A percentile compares a stretch with the other conserved stretches of the same genome.
These are phyloP conservation scores for Picochlorum sp. DNA, from an alignment of 139 green algal species.

Conservation along the genomic window DNA sequence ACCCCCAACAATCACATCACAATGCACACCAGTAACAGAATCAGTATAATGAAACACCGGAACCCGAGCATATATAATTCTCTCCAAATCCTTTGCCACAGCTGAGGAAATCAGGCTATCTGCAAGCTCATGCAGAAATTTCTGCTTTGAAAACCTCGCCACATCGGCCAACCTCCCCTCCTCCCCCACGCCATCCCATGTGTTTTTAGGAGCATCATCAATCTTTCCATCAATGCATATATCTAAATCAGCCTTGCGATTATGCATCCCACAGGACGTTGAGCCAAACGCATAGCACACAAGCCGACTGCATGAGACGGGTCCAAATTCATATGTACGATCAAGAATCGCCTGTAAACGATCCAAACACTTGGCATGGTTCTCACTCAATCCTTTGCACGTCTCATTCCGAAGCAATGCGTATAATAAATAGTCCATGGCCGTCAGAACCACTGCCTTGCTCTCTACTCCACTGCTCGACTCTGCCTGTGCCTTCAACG, in stretches of 20 bases:
- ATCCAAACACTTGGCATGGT: neutral
- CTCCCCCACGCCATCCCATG: neutral
- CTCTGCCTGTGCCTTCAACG: too few relatives aligned
- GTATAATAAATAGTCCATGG: neutral
- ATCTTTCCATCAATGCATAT: neutral
- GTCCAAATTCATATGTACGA: neutral
- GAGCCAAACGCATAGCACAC: neutral
- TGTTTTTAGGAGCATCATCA: neutral
- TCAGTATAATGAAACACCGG: slow-evolving; percentile 62
- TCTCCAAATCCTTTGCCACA: slow-evolving; percentile 7
- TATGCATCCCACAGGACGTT: neutral
- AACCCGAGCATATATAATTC: slow-evolving; percentile 45
- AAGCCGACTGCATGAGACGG: neutral
- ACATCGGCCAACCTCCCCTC: neutral
- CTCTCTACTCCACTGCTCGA: too few relatives aligned
- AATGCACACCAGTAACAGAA: slow-evolving; percentile 25
- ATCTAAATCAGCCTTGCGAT: neutral
- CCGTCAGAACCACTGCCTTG: neutral
- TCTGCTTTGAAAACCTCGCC: slow-evolving; percentile 3
- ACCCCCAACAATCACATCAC: slow-evolving; percentile 44
- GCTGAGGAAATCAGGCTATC: neutral
- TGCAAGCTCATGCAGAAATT: neutral
- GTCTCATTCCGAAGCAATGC: neutral
- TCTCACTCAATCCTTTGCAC: neutral
- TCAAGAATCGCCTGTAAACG: neutral